phyloP scores from a whole-genome alignment of 441 rosid species.

The Eruca vesicaria region DNA sequence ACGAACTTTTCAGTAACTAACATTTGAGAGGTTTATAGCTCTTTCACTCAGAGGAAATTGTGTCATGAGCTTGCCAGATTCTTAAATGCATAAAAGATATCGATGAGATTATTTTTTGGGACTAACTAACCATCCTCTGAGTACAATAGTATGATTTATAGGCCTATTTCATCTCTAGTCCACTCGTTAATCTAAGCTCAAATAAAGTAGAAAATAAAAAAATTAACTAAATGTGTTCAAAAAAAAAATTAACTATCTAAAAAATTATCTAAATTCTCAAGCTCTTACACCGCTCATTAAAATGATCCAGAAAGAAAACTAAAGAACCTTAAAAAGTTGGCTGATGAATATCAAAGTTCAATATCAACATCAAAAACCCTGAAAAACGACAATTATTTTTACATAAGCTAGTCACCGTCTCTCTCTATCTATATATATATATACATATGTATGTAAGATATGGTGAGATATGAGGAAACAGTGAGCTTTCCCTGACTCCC shows the following conservation, averaged over 20 bases:
- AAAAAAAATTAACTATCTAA: conserved; percentile 4
- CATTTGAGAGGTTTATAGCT: background rate
- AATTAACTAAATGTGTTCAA: no score
- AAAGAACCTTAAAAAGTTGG: conserved; percentile 33
- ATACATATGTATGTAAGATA: conserved; percentile 32
- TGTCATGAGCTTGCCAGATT: background rate
- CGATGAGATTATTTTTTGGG: background rate
- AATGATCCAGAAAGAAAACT: conserved; percentile 23
- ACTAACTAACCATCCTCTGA: conserved; percentile 16
- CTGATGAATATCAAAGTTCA: background rate
- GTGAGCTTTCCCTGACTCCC: conserved; percentile 71
- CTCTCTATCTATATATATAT: conserved; percentile 11
- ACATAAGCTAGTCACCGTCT: conserved; percentile 14
- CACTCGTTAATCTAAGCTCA: conserved; percentile 17
- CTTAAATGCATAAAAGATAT: background rate
- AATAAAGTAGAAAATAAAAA: background rate
- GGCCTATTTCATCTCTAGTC: background rate
- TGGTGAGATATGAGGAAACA: conserved; percentile 58
- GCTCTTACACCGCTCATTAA: conserved; percentile 27
- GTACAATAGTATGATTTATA: conserved; percentile 2
- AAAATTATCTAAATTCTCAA: conserved; percentile 25
- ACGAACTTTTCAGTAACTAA: background rate
- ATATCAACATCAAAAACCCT: background rate
- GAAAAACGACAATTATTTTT: background rate
- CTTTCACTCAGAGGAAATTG: background rate